These are phyloP conservation scores for Alectoria sarmentosa DNA, from an alignment of 495 filamentous ascomycete species.

Conservation along the genomic window DNA sequence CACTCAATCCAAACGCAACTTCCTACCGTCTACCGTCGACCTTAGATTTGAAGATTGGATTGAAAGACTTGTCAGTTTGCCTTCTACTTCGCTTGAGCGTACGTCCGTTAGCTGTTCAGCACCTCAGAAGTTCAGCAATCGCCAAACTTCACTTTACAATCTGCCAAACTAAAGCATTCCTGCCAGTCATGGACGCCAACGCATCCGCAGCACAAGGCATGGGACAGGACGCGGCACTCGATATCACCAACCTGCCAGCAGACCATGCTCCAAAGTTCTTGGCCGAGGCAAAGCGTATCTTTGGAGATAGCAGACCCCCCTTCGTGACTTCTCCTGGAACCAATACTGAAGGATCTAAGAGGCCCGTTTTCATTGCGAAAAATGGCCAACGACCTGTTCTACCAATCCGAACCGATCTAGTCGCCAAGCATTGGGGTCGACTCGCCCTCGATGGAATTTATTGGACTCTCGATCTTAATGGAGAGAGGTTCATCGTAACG, in stretches of 20 bases:
- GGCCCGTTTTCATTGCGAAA: not conserved
- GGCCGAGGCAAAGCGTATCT: not conserved
- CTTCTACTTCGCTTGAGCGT: not conserved
- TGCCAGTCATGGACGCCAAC: not conserved
- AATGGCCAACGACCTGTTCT: not conserved
- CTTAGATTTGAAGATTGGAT: not conserved
- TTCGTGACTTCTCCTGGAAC: not conserved
- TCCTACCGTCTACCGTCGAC: not conserved
- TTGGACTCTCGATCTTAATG: constrained; percentile 16
- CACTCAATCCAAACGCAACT: not conserved
- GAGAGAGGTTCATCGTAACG: constrained; percentile 9
- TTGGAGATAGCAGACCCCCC: not conserved
- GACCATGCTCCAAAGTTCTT: not conserved
- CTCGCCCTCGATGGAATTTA: not conserved
- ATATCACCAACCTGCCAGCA: not conserved
- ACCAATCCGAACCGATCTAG: not conserved
- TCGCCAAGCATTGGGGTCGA: not conserved
- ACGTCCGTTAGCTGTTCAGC: not conserved
- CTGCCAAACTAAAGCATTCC: not conserved
- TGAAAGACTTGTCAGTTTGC: not conserved
- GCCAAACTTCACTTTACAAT: not conserved
- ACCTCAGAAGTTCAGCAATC: not conserved
- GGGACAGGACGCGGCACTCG: not conserved
- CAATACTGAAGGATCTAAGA: not conserved
- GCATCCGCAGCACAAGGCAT: not conserved